A percentile compares a stretch with the other conserved stretches of the same genome.
phyloP scores from a whole-genome alignment of 2,329 filamentous ascomycete genomes.

The Samsoniella hepiali region DNA sequence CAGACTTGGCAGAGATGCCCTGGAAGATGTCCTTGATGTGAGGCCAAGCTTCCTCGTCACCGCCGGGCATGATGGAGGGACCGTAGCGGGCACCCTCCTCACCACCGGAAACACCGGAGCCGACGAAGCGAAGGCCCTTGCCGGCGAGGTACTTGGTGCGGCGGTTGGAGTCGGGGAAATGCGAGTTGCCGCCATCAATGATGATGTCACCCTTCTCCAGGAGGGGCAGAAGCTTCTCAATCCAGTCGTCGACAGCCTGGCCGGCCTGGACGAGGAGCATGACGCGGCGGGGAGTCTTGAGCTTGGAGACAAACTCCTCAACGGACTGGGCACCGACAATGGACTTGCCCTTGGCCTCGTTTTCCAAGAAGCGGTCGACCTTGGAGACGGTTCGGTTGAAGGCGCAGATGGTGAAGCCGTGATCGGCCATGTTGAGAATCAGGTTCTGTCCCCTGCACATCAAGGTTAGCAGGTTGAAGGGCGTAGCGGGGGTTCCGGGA shows the following conservation, averaged over 20 bases:
- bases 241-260: constrained; percentile 97
- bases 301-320: constrained; percentile 92
- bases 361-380: constrained; percentile 89
- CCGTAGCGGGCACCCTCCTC: constrained; percentile 98
- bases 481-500: constrained; percentile 8
- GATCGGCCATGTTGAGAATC: constrained; percentile 85
- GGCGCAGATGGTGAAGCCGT: constrained; percentile 94
- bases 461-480: constrained; percentile 19
- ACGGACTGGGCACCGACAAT: constrained; percentile 90
- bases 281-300: constrained; percentile 94
- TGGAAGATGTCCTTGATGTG: constrained; percentile 99
- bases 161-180: constrained; percentile 94
- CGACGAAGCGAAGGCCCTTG: constrained; percentile 95
- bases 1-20: constrained; percentile 94
- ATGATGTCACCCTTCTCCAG: constrained; percentile 91
- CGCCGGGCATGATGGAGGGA: constrained; percentile 97
- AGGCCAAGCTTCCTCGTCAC: constrained; percentile 96
- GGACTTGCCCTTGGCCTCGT: constrained; percentile 93
- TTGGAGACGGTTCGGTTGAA: constrained; percentile 99
- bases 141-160: constrained; percentile 79
- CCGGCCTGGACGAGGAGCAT: constrained; percentile 99
- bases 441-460: constrained; percentile 69
- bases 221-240: constrained; percentile 85
- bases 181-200: constrained; percentile 95
- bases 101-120: constrained; percentile 95